phyloP scores from a whole-genome alignment of 2,329 filamentous ascomycete genomes.

The Colletotrichum sidae region DNA sequence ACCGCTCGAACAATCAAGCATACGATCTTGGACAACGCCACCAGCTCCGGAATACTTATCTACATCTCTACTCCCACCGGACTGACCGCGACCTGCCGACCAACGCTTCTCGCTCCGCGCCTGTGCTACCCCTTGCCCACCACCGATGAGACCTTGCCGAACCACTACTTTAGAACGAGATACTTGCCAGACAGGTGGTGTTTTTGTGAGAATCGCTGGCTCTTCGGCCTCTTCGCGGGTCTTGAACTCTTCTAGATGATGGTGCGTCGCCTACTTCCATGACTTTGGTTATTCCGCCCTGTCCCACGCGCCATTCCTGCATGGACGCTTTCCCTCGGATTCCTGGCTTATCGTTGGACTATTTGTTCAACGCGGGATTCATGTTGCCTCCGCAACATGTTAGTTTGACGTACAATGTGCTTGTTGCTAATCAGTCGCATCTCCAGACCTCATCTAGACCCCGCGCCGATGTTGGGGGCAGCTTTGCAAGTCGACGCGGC shows the following conservation, averaged over 20 bases:
- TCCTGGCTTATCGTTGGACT: too few relatives aligned
- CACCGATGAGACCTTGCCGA: conserved; percentile 36
- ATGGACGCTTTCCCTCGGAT: too few relatives aligned
- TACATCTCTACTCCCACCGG: conserved; percentile 19
- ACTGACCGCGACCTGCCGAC: conserved; percentile 1
- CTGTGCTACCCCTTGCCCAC: conserved; percentile 27
- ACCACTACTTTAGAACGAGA: conserved; percentile 32
- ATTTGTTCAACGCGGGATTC: too few relatives aligned
- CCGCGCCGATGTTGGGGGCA: conserved; percentile 66
- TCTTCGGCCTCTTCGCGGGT: conserved; percentile 52
- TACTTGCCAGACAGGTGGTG: conserved; percentile 31
- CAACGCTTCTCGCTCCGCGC: conserved; percentile 18
- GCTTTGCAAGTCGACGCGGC: conserved; percentile 69
- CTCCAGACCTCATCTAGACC: conserved; percentile 68
- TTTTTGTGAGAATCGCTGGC: conserved; percentile 44
- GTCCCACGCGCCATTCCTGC: not conserved
- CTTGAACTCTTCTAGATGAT: conserved; percentile 58
- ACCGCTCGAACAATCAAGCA: conserved; percentile 28
- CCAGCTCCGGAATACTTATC: conserved; percentile 23
- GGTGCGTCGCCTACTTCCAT: conserved; percentile 51
- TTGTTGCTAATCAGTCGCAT: conserved; percentile 40
- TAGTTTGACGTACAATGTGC: not conserved
- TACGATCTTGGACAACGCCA: conserved; percentile 26
- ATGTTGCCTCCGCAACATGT: too few relatives aligned
- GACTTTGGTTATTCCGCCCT: not conserved